Evolutionary conservation across 1,284 basidiomycete species (phyloP), one percentile per base, ranked within the genome.

Genomic region (Inonotus hispidus): DNA sequence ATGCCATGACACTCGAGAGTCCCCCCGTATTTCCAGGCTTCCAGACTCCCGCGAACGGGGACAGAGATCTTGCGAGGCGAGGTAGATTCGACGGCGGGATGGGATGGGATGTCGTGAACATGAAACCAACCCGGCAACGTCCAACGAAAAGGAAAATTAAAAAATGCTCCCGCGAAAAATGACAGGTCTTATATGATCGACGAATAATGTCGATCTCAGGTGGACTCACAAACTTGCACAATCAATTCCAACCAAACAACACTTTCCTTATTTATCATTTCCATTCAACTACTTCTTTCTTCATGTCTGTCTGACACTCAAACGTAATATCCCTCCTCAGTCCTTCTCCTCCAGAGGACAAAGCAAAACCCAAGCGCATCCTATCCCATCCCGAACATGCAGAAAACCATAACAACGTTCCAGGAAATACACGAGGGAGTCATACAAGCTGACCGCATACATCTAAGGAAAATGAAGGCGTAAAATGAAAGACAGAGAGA

Each of bases 401-500:
- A 43, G 41, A 43, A 21, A 16, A 43, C n/a, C 47, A 56, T 53
- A 39, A 39, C 45, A 21, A 53, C 39, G 56, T 62, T 58, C 49
- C 60, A 62, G 58, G 54, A 62, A n/a, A 62, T 62, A 62, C 60
- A 60, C 58, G 58, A 60, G 23, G n/a, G 49, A 29, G 56, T 53
- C 49, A 45, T 58, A 62, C 60, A 59, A 53, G 25, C 25, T 54
- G 57, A 54, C 52, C 53, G 59, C 53, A 59, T 62, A 62, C 57
- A 62, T 62, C 56, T 59, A 60, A 56, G 21, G n/a, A 39, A 55
- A 27, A 23, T 32, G 35, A 57, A n/a, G 41, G 19, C 11, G 6
- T 6, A 43, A 11, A 19, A 43, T 16, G 19, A 19, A 43, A 43
- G 41, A 43, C 1, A 43, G 16, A n/a, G 41, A 43, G 41, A 13